Base-by-base conservation (phyloP, 2,329 filamentous ascomycete genomes). In the Didymosphaeria variabile region DNA sequence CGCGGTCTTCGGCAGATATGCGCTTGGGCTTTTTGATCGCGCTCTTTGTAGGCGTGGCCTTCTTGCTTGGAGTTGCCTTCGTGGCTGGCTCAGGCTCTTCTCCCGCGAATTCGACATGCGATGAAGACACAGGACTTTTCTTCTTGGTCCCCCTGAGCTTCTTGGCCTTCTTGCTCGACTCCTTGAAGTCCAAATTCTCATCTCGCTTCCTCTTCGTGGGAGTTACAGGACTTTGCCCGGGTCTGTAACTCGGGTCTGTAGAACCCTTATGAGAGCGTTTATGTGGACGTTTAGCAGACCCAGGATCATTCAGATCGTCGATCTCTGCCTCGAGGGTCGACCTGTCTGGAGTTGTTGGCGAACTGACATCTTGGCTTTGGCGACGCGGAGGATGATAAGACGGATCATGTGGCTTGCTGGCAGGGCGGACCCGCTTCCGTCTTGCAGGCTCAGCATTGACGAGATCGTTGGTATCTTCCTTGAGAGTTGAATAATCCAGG, bases 61-160 rank as follows among this genome's bases (percentile, higher is more conserved):
- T 42, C 21, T 31, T 53, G 52, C 50, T 53, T 29, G 38, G 52
- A 10, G 1, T 31, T 21, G 52, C 23, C n/a, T 55, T 55, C 17
- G 17, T 55, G 3, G 17, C 21, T 21, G 38, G 52, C 38, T 19
- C 38, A 9, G 36, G 38, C n/a, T 29, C 26, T n/a, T 55, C 36
- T 2, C 38, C 52, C 8, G 38, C 36, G 13, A 55, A 55, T 9
- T n/a, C 38, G 23, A 44, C 52, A 29, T 47, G 23, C 13, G 7
- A 8, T 29, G 23, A 17, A 10, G 45, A 29, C 10, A n/a, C 12
- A 9, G 34, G 23, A 4, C 23, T 23, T 21, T 42, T 53, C 23
- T 53, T 53, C 21, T 15, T 36, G 13, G 23, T 10, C 6, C 12
- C 36, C 52, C 23, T 55, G 8, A 17, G 5, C n/a, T 13, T 55